Conservation (phyloP, 2,329 filamentous ascomycete species). For the Colletotrichum sp. region DNA sequence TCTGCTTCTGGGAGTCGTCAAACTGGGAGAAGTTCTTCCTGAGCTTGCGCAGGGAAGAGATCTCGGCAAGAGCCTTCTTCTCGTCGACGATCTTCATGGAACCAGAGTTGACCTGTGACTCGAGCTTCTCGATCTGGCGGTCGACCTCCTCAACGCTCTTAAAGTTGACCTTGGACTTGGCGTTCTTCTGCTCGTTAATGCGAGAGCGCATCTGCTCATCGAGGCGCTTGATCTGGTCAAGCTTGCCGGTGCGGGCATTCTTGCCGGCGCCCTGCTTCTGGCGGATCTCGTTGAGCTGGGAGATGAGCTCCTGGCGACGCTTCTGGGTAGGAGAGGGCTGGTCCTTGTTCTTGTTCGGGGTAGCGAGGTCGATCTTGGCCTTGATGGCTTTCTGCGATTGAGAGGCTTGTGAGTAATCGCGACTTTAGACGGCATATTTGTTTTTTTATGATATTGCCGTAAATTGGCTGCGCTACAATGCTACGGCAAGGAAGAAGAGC, state of each 20-base stretch:
- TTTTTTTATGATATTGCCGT: background rate
- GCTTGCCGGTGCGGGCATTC: conserved; percentile 74
- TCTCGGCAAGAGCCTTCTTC: conserved; percentile 88
- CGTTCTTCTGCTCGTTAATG: conserved; percentile 85
- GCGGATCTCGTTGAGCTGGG: conserved; percentile 82
- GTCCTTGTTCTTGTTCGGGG: conserved; percentile 76
- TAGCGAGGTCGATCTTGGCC: conserved; percentile 83
- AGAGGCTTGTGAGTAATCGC: conserved; percentile 12
- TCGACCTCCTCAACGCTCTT: conserved; percentile 91
- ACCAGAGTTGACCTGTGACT: conserved; percentile 85
- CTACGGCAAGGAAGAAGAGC: background rate
- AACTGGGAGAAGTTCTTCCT: conserved; percentile 91
- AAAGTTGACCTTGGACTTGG: conserved; percentile 80
- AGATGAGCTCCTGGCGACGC: conserved; percentile 83
- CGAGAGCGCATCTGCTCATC: conserved; percentile 88
- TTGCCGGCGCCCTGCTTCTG: conserved; percentile 89
- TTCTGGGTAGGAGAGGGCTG: conserved; percentile 81
- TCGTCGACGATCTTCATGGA: conserved; percentile 97
- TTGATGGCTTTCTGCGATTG: conserved; percentile 78
- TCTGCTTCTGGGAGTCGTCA: conserved; percentile 84
- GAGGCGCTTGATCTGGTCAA: conserved; percentile 91
- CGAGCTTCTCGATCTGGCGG: conserved; percentile 77
- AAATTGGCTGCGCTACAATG: background rate
- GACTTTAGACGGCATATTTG: background rate
- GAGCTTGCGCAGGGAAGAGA: conserved; percentile 82